Conservation (phyloP, 495 filamentous ascomycete species). For the Neurospora discreta region DNA sequence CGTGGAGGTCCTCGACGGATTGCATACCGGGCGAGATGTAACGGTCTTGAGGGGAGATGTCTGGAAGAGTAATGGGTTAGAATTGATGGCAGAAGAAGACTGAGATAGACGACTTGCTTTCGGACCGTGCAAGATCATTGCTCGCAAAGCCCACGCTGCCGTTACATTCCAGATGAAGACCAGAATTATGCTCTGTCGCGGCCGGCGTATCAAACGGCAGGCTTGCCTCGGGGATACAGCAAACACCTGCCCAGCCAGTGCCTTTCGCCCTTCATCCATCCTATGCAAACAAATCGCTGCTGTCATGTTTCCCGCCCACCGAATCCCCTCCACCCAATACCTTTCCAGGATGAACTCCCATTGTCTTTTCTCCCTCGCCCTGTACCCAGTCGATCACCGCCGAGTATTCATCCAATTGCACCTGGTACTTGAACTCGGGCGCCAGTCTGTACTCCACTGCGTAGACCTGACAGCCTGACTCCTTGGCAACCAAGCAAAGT, state of each 20-base stretch:
- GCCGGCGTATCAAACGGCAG: constrained; percentile 27
- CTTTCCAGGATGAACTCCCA: constrained; percentile 16
- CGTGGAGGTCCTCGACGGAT: constrained; percentile 2
- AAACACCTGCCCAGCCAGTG: constrained; percentile 20
- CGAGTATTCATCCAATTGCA: constrained; percentile 23
- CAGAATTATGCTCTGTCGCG: constrained; percentile 23
- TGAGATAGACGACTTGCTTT: background rate
- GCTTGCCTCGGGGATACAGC: constrained; percentile 27
- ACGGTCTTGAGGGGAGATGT: constrained; percentile 6
- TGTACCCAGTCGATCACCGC: constrained; percentile 21
- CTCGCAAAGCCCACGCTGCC: constrained; percentile 28
- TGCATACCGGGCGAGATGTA: constrained; percentile 18
- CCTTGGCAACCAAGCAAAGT: constrained; percentile 20
- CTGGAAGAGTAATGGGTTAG: background rate
- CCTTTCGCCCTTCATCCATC: constrained; percentile 12
- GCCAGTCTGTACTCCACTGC: constrained; percentile 28
- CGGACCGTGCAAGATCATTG: constrained; percentile 23
- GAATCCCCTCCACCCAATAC: constrained; percentile 24
- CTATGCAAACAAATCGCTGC: constrained; percentile 21
- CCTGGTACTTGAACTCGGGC: constrained; percentile 28
- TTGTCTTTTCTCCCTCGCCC: constrained; percentile 3
- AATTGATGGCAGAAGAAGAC: background rate
- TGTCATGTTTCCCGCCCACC: constrained; percentile 28
- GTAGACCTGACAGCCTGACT: constrained; percentile 13
- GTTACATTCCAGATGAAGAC: constrained; percentile 26